Base-by-base conservation (phyloP, 495 filamentous ascomycete genomes). In the Xylaria venustula region DNA sequence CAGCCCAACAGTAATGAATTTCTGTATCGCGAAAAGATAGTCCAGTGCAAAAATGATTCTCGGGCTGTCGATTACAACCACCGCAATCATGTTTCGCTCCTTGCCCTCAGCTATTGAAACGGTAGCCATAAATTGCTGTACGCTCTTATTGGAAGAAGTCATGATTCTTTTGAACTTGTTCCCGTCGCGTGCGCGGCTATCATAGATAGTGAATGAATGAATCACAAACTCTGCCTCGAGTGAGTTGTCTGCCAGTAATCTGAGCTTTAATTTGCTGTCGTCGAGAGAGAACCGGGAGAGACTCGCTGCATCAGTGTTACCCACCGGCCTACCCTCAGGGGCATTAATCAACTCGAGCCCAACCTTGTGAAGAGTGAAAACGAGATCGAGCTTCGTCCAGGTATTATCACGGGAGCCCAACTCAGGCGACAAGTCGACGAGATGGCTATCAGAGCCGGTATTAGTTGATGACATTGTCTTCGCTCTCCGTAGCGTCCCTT, bases 81-180 rank as follows among this genome's bases (percentile, higher is more conserved):
- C 89, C 3, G 90, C 92, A 65, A 98, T 92, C 48, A 97, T 73
- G 75, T 90, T 90, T 62, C 85, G 84, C 8, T 97, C 88, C 32
- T 87, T 75, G 3, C 93, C 93, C 25, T 91, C 90, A 7, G 95
- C 93, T 71, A 98, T 93, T 7, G 92, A 92, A 28, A 98, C 77
- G 75, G 89, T 95, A 36, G 94, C 94, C 95, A 98, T 98, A 70
- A 98, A 96, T 75, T 98, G 94, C 68, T 96, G 90, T 9, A 94
- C 92, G 52, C 89, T 88, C 61, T 91, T 90, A 71, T 97, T 98
- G 67, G 92, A 90, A 63, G 95, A 86, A 22, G 93, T 93, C 94
- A 98, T 98, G 74, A 98, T 96, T 71, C 95, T 96, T 44, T 91
- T 85, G 82, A 93, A 98, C 72, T 97, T 97, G 74, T 97, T 98